These are phyloP conservation scores for Adansonia digitata DNA, from an alignment of 345 rosid species.

Conservation along the genomic window DNA sequence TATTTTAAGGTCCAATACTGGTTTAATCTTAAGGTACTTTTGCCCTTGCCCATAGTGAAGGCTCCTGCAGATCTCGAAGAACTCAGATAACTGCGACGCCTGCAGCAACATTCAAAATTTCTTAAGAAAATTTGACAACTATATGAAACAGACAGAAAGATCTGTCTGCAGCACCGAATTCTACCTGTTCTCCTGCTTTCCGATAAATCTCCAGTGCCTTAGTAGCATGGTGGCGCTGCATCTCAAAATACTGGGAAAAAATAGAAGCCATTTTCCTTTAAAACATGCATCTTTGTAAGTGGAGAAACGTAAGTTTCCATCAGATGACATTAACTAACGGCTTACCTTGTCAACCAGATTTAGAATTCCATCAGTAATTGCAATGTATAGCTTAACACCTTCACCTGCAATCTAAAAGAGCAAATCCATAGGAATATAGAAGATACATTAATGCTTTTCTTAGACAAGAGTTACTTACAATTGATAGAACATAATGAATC, in stretches of 20 bases:
- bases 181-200: conserved; percentile 28
- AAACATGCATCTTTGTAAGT: background rate
- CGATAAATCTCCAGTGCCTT: conserved; percentile 37
- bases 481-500: conserved; percentile 31
- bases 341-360: conserved; percentile 35
- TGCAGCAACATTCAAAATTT: conserved; percentile 12
- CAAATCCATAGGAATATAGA: background rate
- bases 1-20: conserved; percentile 14
- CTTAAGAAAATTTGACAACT: background rate
- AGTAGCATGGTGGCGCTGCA: conserved; percentile 28
- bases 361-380: conserved; percentile 34
- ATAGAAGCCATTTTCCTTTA: background rate
- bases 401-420: conserved; percentile 31
- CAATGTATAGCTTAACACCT: conserved; percentile 26
- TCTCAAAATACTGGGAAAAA: conserved; percentile 32
- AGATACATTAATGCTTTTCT: background rate
- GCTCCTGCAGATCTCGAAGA: conserved; percentile 32
- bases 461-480: conserved; percentile 23
- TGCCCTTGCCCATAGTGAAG: conserved; percentile 20
- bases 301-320: background rate
- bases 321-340: background rate
- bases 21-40: conserved; percentile 26
- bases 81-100: conserved; percentile 28
- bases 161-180: background rate
- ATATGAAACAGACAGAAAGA: background rate